Percentiles rank a stretch among this genome's conserved stretches.
phyloP scores from a whole-genome alignment of 257 asterid genomes.

The Fraxinus quadrangulata region DNA sequence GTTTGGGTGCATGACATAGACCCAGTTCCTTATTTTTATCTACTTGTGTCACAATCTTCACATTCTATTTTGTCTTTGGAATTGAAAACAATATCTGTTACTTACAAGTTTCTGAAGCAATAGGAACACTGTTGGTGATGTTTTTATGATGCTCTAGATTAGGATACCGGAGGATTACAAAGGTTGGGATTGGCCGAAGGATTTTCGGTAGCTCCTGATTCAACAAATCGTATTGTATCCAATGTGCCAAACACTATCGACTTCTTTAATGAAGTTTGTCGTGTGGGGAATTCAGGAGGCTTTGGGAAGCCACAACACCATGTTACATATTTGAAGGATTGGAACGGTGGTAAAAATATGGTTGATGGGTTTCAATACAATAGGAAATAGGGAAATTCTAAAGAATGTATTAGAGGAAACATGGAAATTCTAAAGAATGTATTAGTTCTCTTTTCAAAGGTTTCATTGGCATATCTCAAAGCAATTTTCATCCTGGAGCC shows the following conservation, averaged over 20 bases:
- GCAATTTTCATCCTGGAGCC: constrained; percentile 24
- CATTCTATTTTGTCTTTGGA: background rate
- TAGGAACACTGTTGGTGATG: constrained; percentile 25
- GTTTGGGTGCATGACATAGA: background rate
- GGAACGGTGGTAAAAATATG: constrained; percentile 27
- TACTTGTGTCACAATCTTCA: too few relatives aligned
- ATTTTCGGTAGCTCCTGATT: constrained; percentile 37
- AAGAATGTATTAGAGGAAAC: constrained; percentile 28
- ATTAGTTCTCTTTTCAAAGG: constrained; percentile 21
- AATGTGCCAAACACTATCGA: constrained; percentile 29
- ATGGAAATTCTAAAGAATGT: constrained; percentile 30
- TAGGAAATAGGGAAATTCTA: constrained; percentile 30
- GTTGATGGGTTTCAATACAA: constrained; percentile 19
- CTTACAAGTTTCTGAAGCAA: constrained; percentile 38
- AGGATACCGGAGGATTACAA: constrained; percentile 51
- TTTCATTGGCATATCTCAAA: constrained; percentile 26
- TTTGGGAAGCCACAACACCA: constrained; percentile 26
- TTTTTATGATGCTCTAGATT: constrained; percentile 44
- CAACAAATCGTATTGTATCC: constrained; percentile 27
- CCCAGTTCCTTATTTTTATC: background rate
- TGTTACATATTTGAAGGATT: constrained; percentile 30
- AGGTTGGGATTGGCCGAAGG: constrained; percentile 72
- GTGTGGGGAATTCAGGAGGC: constrained; percentile 36
- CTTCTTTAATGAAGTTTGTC: constrained; percentile 29
- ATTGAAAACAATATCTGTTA: constrained; percentile 19